Conservation (phyloP, 2,329 filamentous ascomycete species). For the Claviceps arundinis region DNA sequence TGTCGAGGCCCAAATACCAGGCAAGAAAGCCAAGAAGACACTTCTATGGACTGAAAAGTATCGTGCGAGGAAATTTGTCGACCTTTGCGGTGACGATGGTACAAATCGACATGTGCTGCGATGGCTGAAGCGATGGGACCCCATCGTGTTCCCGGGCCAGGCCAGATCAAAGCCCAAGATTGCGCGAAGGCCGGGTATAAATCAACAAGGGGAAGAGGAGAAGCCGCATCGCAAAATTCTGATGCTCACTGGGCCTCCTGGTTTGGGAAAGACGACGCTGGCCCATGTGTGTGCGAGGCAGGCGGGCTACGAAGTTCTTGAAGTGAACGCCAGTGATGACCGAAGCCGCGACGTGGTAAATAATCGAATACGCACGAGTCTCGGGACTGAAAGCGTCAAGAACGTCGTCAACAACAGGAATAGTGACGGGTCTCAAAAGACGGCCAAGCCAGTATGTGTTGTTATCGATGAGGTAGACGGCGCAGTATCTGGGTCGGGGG, state of each 20-base stretch:
- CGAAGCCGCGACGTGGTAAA: conserved; percentile 81
- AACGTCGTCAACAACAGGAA: conserved; percentile 49
- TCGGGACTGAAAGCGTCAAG: conserved; percentile 90
- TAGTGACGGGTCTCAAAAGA: conserved; percentile 46
- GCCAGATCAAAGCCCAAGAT: conserved; percentile 41
- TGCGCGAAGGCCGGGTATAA: conserved; percentile 27
- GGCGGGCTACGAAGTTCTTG: conserved; percentile 89
- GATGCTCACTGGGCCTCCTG: conserved; percentile 80
- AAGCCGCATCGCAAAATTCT: conserved; percentile 76
- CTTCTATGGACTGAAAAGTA: conserved; percentile 97
- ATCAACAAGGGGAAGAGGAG: conserved; percentile 47
- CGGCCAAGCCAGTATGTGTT: conserved; percentile 79
- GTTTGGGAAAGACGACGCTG: conserved; percentile 87
- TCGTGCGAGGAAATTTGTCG: conserved; percentile 78
- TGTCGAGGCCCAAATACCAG: conserved; percentile 22
- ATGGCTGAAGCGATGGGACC: conserved; percentile 92
- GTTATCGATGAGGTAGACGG: conserved; percentile 96
- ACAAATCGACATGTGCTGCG: conserved; percentile 82
- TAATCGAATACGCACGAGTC: conserved; percentile 76
- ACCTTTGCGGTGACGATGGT: conserved; percentile 85
- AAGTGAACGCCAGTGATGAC: conserved; percentile 97
- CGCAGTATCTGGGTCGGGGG: conserved; percentile 67
- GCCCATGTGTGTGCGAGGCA: conserved; percentile 93
- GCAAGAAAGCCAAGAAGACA: conserved; percentile 33
- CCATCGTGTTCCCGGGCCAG: conserved; percentile 74